Percentiles rank a stretch among this genome's conserved stretches.
phyloP scores from a whole-genome alignment of 164 flowering plant species.

The Buxus sempervirens region DNA sequence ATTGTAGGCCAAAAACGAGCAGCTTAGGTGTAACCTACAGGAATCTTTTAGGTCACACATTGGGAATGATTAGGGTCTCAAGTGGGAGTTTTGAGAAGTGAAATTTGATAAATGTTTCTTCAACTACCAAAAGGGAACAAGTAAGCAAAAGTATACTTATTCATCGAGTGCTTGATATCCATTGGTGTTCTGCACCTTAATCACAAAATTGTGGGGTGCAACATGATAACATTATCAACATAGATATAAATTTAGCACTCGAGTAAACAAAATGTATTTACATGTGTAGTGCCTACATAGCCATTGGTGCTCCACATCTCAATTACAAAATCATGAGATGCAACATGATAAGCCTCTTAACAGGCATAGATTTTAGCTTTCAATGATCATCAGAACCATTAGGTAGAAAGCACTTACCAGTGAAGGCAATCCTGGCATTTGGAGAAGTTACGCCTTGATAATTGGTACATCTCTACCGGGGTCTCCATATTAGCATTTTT shows the following conservation, averaged over 20 bases:
- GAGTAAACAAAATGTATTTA: too few relatives aligned
- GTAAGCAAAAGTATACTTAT: neutral
- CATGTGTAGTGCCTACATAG: too few relatives aligned
- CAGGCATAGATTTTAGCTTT: too few relatives aligned
- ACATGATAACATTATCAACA: too few relatives aligned
- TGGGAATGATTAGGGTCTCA: neutral
- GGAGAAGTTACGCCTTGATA: too few relatives aligned
- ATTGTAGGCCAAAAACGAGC: neutral
- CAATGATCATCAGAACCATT: too few relatives aligned
- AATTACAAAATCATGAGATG: neutral
- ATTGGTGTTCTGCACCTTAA: neutral
- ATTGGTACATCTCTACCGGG: too few relatives aligned
- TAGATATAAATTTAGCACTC: too few relatives aligned
- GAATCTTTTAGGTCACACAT: neutral
- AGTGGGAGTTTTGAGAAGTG: neutral
- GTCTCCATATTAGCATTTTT: too few relatives aligned
- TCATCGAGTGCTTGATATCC: neutral
- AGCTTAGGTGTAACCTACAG: neutral
- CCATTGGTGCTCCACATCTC: neutral
- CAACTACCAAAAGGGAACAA: neutral
- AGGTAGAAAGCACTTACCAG: too few relatives aligned
- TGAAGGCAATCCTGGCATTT: too few relatives aligned
- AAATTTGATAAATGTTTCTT: neutral
- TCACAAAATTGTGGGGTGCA: neutral
- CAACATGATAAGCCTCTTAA: neutral